Conservation (phyloP, 805 yeast genomes). For the Yamadazyma kitorensis region DNA sequence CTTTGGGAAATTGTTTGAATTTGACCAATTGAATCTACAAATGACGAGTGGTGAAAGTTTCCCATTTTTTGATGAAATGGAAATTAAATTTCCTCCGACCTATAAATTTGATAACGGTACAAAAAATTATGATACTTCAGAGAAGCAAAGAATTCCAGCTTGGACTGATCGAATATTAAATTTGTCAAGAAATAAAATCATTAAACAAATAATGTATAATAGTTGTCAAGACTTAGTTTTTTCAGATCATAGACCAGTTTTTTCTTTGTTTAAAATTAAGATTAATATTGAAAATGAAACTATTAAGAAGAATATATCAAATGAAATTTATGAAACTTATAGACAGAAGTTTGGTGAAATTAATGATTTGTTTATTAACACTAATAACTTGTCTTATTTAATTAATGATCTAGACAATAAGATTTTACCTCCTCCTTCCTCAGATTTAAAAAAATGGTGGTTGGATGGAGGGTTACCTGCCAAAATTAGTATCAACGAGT, state of each 20-base stretch:
- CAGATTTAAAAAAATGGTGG: conserved; percentile 91
- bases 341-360: conserved; percentile 46
- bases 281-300: conserved; percentile 66
- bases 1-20: conserved; percentile 53
- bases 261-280: conserved; percentile 62
- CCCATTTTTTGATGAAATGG: conserved; percentile 79
- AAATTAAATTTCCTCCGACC: conserved; percentile 82
- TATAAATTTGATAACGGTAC: conserved; percentile 92
- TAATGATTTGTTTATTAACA: conserved; percentile 31
- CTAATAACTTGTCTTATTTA: conserved; percentile 19
- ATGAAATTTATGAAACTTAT: conserved; percentile 56
- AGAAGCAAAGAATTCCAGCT: conserved; percentile 90
- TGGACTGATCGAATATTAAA: conserved; percentile 93
- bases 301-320: conserved; percentile 51
- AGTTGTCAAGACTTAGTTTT: conserved; percentile 55
- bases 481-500: conserved; percentile 54
- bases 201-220: conserved; percentile 61
- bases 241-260: conserved; percentile 92
- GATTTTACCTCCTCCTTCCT: conserved; percentile 84
- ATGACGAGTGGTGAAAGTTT: conserved; percentile 72
- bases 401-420: conserved; percentile 27
- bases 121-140: conserved; percentile 78
- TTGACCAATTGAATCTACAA: conserved; percentile 78
- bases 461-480: conserved; percentile 72
- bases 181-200: conserved; percentile 49